These are phyloP conservation scores for Aphanomyces euteiches DNA, from an alignment of 352 stramenopile genomes.

Conservation along the genomic window DNA sequence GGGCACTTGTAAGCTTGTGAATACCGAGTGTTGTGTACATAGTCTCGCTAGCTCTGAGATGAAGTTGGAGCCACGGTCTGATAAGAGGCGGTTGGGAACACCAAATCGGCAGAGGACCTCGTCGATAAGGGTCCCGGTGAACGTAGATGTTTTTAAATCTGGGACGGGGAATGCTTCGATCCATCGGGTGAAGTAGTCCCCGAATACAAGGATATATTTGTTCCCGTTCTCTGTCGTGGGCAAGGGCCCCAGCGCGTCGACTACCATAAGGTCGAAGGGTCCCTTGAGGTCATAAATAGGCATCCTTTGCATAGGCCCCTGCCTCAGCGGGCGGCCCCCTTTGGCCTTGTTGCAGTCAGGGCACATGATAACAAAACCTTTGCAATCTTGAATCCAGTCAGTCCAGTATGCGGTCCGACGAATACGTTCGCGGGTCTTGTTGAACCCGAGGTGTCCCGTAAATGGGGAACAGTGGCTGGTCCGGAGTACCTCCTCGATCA, in stretches of 20 bases:
- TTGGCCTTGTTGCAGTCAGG: constrained; percentile 8
- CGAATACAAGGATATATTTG: constrained; percentile 9
- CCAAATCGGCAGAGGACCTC: constrained; percentile 1
- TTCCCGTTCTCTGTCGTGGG: neutral
- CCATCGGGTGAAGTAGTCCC: constrained; percentile 13
- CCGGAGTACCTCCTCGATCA: neutral
- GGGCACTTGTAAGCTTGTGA: neutral
- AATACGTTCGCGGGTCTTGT: neutral
- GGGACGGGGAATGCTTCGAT: neutral
- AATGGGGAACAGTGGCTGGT: neutral
- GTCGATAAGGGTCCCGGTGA: neutral
- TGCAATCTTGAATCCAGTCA: constrained; percentile 3
- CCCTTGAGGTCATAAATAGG: neutral
- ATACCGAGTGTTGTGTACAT: constrained; percentile 13
- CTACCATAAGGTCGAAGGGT: neutral
- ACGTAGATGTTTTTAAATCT: neutral
- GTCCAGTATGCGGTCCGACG: constrained; percentile 1
- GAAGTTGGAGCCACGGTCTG: neutral
- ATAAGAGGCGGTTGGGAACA: neutral
- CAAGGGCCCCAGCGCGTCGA: neutral
- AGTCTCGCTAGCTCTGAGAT: neutral
- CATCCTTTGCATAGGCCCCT: neutral
- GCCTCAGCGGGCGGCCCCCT: neutral
- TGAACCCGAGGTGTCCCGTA: constrained; percentile 6
- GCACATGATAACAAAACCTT: neutral